Evolutionary conservation across 1,139 yeast genomes (phyloP).

Genomic region (Debaryomyces nepalensis): DNA sequence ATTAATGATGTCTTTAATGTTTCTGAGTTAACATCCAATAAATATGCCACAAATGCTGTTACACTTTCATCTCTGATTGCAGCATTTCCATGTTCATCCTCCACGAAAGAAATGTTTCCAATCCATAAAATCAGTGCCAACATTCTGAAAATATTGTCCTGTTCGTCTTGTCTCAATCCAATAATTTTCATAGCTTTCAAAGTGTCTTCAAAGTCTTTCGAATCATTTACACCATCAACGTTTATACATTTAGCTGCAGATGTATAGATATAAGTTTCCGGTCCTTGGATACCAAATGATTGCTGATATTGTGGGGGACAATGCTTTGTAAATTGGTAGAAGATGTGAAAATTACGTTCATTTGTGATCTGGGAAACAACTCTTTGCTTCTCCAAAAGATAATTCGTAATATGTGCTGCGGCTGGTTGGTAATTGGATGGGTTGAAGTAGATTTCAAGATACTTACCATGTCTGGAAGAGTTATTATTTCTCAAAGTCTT

Average conservation of each 20-base stretch:
- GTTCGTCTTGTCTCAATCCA: slow-evolving; percentile 81
- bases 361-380: slow-evolving; percentile 91
- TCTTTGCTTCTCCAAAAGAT: slow-evolving; percentile 90
- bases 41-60: slow-evolving; percentile 90
- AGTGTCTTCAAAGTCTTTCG: slow-evolving; percentile 78
- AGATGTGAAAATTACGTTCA: slow-evolving; percentile 96
- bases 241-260: slow-evolving; percentile 83
- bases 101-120: slow-evolving; percentile 86
- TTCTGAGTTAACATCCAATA: slow-evolving; percentile 78
- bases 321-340: slow-evolving; percentile 92
- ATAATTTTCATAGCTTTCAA: slow-evolving; percentile 84
- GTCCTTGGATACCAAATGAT: slow-evolving; percentile 85
- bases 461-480: slow-evolving; percentile 97
- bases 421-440: slow-evolving; percentile 77
- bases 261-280: slow-evolving; percentile 90
- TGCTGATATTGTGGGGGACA: slow-evolving; percentile 87
- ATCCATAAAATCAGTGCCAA: slow-evolving; percentile 90
- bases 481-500: slow-evolving; percentile 95
- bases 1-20: slow-evolving; percentile 69
- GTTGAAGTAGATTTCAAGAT: slow-evolving; percentile 88
- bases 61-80: slow-evolving; percentile 82
- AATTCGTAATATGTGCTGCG: slow-evolving; percentile 95
- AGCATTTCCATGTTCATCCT: slow-evolving; percentile 88
- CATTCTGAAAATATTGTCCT: slow-evolving; percentile 85
- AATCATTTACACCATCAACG: slow-evolving; percentile 87